phyloP scores from a whole-genome alignment of 257 asterid genomes.

The Solanum lycopersicoides region DNA sequence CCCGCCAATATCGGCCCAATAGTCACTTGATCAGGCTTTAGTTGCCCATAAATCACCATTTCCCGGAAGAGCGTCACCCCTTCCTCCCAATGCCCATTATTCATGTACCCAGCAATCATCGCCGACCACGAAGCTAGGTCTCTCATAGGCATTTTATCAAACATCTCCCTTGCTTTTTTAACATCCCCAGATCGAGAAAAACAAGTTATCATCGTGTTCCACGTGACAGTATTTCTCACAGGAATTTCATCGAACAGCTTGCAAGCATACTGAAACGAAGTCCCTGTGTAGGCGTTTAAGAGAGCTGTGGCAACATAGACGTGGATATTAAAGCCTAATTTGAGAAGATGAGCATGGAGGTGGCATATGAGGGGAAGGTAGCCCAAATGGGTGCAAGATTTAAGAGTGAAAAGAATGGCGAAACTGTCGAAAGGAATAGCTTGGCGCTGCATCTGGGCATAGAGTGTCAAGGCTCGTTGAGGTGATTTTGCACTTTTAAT shows the following conservation, averaged over 20 bases:
- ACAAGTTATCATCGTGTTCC: not conserved
- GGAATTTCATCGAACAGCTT: not conserved
- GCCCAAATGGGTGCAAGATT: constrained; percentile 24
- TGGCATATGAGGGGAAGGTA: not conserved
- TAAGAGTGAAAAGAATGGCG: constrained; percentile 34
- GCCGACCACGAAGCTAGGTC: constrained; percentile 52
- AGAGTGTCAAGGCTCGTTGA: constrained; percentile 28
- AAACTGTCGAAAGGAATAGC: constrained; percentile 29
- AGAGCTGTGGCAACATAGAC: not conserved
- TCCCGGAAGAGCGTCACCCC: constrained; percentile 36
- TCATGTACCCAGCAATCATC: constrained; percentile 37
- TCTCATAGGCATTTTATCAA: constrained; percentile 36
- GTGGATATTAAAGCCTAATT: not conserved
- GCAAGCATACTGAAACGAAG: not conserved
- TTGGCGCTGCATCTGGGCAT: constrained; percentile 35
- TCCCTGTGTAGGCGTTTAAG: not conserved
- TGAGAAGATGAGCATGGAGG: not conserved
- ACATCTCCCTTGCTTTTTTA: not conserved
- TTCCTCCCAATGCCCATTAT: constrained; percentile 20
- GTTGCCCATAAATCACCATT: constrained; percentile 17
- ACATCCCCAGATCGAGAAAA: not conserved
- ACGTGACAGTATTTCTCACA: not conserved
- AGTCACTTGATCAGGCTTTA: constrained; percentile 42
- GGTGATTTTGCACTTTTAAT: constrained; percentile 34
- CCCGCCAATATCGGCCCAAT: constrained; percentile 32